These are phyloP conservation scores for Fusarium continuum DNA, from an alignment of 2,329 filamentous ascomycete genomes.

Conservation along the genomic window DNA sequence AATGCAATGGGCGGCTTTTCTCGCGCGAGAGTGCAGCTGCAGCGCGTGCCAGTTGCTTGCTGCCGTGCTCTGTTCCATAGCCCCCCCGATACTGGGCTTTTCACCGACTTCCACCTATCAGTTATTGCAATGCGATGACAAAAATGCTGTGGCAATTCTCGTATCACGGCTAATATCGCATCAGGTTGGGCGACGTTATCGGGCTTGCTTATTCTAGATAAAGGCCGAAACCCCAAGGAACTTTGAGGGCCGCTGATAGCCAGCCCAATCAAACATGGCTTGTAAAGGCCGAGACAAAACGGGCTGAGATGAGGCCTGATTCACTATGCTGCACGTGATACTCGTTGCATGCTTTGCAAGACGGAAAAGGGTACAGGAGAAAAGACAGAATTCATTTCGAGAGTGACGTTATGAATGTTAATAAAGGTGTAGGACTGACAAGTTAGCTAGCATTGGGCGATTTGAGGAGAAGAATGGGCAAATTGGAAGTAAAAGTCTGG, in stretches of 20 bases:
- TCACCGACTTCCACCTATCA: not conserved
- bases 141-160: not conserved
- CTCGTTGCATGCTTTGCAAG: not conserved
- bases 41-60: too few relatives aligned
- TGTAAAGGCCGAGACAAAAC: too few relatives aligned
- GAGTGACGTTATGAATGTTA: too few relatives aligned
- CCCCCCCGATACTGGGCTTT: not conserved
- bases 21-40: not conserved
- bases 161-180: not conserved
- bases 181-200: not conserved
- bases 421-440: too few relatives aligned
- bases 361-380: fast-evolving
- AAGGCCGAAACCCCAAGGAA: not conserved
- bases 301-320: not conserved
- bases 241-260: not conserved
- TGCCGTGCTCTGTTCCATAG: not conserved
- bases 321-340: not conserved
- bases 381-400: conserved; percentile 49
- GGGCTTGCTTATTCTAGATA: not conserved
- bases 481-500: too few relatives aligned
- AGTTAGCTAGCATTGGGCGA: too few relatives aligned
- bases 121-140: not conserved
- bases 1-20: not conserved
- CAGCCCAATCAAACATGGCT: too few relatives aligned
- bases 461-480: too few relatives aligned